Base-by-base conservation (phyloP, 164 flowering plant species). In the Pachysandra terminalis region DNA sequence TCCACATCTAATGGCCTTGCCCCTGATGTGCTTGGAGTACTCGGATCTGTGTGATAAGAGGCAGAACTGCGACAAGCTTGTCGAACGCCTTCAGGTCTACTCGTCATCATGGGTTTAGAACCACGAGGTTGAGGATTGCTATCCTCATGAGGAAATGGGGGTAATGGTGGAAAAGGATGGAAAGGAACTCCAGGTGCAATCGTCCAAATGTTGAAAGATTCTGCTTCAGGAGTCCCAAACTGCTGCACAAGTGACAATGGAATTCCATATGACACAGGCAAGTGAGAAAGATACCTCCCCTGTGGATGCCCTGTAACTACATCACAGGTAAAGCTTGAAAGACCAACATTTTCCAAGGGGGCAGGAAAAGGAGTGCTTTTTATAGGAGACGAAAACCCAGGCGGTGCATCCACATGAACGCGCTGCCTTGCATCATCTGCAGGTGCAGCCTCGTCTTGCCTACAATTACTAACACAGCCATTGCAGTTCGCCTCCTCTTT, bases 121-220 rank as follows among this genome's bases (percentile, higher is more conserved):
- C 68, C 58, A 59, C 52, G 64, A 25, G 68, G 56, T n/a, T 10
- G 48, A 53, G 63, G 21, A 12, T 61, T 71, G 60, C 73, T 66
- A 66, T 53, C 59, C 35, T 66, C 74, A 24, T 74, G 83, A 53
- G 92, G 86, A 74, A 68, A 71, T 28, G 83, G 75, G 17, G 97
- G 99, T 58, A 95, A 71, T 4, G 97, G 97, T 24, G 97, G 99
- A 72, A 86, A 92, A 35, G 97, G 96, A 68, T 82, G 86, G 75
- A 95, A 95, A 25, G 88, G 89, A 65, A 90, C 71, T 32, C 86
- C 84, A 0, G 96, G 93, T 68, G 95, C 93, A 53, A 84, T 60
- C 35, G 19, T 40, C 96, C 91, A 90, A 61, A 78, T 63, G 25
- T 74, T 85, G 2, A 32, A 24, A 19, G 57, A 65, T 77, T 75